Conservation (phyloP, 176 grass and related monocot genomes). For the Ensete glaucum region DNA sequence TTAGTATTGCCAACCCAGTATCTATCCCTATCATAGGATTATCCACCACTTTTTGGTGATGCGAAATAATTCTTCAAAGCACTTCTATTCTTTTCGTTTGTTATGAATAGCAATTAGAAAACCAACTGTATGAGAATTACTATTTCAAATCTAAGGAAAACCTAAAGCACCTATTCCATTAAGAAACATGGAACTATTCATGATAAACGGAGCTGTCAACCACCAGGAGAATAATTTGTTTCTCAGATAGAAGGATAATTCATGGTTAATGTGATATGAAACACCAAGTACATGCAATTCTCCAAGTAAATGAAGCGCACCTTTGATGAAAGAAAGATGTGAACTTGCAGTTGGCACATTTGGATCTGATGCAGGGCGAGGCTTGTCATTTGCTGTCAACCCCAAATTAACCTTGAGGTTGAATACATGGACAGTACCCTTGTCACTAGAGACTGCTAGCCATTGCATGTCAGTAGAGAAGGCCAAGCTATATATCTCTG, state of each 20-base stretch:
- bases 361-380: slow-evolving; percentile 25
- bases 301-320: slow-evolving; percentile 18
- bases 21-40: no score
- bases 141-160: no score
- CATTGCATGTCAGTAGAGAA: slow-evolving; percentile 72
- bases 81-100: no score
- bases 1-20: no score
- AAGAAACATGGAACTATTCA: no score
- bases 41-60: no score
- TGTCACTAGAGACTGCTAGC: slow-evolving; percentile 63
- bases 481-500: slow-evolving; percentile 52
- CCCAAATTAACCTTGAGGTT: slow-evolving; percentile 56
- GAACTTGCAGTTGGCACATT: slow-evolving; percentile 42
- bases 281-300: background rate
- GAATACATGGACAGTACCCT: slow-evolving; percentile 74
- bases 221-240: background rate
- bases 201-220: no score
- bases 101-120: no score
- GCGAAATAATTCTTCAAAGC: no score
- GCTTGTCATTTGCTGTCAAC: slow-evolving; percentile 40
- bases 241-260: background rate
- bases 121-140: no score
- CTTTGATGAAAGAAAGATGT: slow-evolving; percentile 64
- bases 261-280: background rate
- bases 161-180: no score